Percentiles rank a stretch among this genome's conserved stretches.
phyloP scores from a whole-genome alignment of 83 land plant genomes.

The Isoetes engelmannii region DNA sequence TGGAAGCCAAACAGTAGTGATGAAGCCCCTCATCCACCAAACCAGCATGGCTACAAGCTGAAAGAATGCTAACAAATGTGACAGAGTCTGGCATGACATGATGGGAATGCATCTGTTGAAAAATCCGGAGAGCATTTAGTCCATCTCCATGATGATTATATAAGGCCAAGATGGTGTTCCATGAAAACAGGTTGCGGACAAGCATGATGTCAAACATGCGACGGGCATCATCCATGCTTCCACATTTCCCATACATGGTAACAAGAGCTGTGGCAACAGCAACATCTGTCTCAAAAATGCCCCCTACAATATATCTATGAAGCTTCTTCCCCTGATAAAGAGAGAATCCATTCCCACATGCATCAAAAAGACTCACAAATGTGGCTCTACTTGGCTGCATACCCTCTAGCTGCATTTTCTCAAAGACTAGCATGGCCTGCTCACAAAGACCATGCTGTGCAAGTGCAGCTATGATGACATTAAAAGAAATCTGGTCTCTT shows the following conservation, averaged over 20 bases:
- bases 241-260: not conserved
- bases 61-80: constrained; percentile 1
- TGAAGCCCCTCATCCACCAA: not conserved
- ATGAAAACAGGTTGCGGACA: not conserved
- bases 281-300: not conserved
- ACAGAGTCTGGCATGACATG: not conserved
- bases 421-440: not conserved
- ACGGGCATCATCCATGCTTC: not conserved
- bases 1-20: not conserved
- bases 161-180: not conserved
- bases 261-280: not conserved
- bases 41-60: constrained; percentile 1
- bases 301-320: not conserved
- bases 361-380: not conserved
- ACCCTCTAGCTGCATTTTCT: not conserved
- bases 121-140: not conserved
- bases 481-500: not conserved
- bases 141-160: not conserved
- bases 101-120: not conserved
- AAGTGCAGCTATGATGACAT: not conserved
- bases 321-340: not conserved
- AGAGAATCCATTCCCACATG: not conserved
- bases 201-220: constrained; percentile 3
- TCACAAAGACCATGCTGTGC: not conserved
- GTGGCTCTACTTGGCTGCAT: not conserved